These are phyloP conservation scores for Triticum monococcum DNA, from an alignment of 176 grass and related monocot genomes.

Conservation along the genomic window DNA sequence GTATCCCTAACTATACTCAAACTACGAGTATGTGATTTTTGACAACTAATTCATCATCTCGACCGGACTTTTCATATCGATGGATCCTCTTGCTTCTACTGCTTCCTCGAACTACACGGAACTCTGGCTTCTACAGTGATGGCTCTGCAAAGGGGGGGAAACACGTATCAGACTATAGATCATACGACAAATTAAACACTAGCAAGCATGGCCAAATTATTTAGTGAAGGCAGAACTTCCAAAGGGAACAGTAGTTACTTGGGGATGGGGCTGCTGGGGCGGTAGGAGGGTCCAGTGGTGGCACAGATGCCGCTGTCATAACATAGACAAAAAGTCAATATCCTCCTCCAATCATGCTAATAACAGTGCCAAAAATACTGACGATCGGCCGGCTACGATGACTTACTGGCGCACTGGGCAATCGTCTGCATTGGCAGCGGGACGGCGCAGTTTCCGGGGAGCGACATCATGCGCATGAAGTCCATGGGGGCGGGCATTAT, in stretches of 20 bases:
- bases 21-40: neutral
- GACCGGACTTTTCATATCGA: neutral
- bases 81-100: neutral
- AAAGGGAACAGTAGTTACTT: neutral
- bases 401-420: constrained; percentile 4
- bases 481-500: constrained; percentile 7
- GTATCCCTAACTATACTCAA: neutral
- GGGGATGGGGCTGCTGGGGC: neutral
- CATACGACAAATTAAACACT: neutral
- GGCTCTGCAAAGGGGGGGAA: neutral
- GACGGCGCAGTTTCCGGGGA: neutral
- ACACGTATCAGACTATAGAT: neutral
- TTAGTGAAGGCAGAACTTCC: neutral
- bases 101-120: no score
- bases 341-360: neutral
- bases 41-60: neutral
- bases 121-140: neutral
- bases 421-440: neutral
- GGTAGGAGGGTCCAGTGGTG: constrained; percentile 13
- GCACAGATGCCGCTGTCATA: neutral
- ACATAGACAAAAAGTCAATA: neutral
- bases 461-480: constrained; percentile 15
- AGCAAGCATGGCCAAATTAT: no score
- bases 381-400: neutral
- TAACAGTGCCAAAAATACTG: neutral